A percentile compares a stretch with the other conserved stretches of the same genome.
Evolutionary conservation across 306 rosid species (phyloP).

Genomic region (Myrica gale): DNA sequence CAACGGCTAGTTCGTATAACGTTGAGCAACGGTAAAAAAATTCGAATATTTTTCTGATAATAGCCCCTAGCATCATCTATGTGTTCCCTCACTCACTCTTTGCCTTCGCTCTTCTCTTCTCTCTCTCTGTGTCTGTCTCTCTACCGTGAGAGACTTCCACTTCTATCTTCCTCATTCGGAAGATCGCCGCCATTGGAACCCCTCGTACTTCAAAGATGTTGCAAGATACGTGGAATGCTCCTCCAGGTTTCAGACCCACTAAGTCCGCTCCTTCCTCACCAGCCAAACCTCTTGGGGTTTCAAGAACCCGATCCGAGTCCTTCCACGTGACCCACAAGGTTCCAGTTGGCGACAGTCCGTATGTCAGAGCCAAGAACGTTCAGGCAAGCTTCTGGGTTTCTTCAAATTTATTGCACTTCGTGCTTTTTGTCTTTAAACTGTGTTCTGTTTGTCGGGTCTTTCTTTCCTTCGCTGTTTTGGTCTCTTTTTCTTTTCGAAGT

Average conservation of each 20-base stretch:
- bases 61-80: slow-evolving; percentile 4
- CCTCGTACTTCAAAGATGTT: slow-evolving; percentile 34
- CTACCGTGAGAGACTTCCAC: slow-evolving; percentile 5
- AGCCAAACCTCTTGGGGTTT: slow-evolving; percentile 76
- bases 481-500: not conserved
- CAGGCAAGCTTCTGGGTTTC: slow-evolving; percentile 49
- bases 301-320: slow-evolving; percentile 73
- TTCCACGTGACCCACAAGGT: slow-evolving; percentile 84
- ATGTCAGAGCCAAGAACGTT: slow-evolving; percentile 92
- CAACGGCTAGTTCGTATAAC: slow-evolving; percentile 37
- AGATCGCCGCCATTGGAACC: slow-evolving; percentile 9
- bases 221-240: slow-evolving; percentile 95
- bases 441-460: not conserved
- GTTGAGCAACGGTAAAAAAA: slow-evolving; percentile 35
- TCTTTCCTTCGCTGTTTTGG: not conserved
- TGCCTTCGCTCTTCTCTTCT: not conserved
- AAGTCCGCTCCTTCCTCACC: slow-evolving; percentile 98
- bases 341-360: slow-evolving; percentile 84
- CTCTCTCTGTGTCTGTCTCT: slow-evolving; percentile 3
- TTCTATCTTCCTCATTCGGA: not conserved
- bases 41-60: slow-evolving; percentile 20
- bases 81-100: slow-evolving; percentile 1
- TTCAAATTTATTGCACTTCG: not conserved
- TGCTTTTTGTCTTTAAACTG: not conserved
- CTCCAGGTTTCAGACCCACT: slow-evolving; percentile 90